Evolutionary conservation across 805 yeast genomes (phyloP), one percentile per base, ranked within the genome.

Genomic region (Candida morakotiae): DNA sequence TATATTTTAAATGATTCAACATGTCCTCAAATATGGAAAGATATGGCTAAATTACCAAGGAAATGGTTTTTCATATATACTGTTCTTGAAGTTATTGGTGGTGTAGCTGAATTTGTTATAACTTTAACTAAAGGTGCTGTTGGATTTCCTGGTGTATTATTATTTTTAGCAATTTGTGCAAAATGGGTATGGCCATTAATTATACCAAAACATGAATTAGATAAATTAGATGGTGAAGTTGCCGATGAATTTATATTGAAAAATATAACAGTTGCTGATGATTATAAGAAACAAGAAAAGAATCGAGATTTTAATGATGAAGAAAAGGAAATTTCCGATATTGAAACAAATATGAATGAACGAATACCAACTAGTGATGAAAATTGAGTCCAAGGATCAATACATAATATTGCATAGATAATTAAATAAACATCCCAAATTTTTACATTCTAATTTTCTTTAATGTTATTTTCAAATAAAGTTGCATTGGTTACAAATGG

Each of bases 111-210:
- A 54, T 83, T 87, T 46, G 93, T 80, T 0, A 87, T 91, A 22
- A 84, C 95, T 0, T 76, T 81, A 53, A 87, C 96, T 0, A 78
- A 71, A 42, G 98, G 93, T 0, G 97, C 98, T 0, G 87, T 91
- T 22, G 98, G 95, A 2, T 91, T 93, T 53, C 98, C 98, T 0
- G 83, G 87, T 2, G 86, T 93, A 0, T 62, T 91, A 34, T 59
- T 91, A 51, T 72, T 80, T 37, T 89, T 86, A 40, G 71, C 83
- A 16, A 62, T 78, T 1, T 77, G 87, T 9, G 77, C 83, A 14
- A 58, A 58, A 41, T 71, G 78, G 52, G 48, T 72, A 5, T 79
- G 94, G 63, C 85, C 84, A 0, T 56, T 52, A 36, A 53, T 83
- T 1, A 83, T 89, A 37, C 80, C 85, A 0, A 46, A 50, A 27